Conservation (phyloP, 2,329 filamentous ascomycete genomes). For the Cercospora brassicicola region DNA sequence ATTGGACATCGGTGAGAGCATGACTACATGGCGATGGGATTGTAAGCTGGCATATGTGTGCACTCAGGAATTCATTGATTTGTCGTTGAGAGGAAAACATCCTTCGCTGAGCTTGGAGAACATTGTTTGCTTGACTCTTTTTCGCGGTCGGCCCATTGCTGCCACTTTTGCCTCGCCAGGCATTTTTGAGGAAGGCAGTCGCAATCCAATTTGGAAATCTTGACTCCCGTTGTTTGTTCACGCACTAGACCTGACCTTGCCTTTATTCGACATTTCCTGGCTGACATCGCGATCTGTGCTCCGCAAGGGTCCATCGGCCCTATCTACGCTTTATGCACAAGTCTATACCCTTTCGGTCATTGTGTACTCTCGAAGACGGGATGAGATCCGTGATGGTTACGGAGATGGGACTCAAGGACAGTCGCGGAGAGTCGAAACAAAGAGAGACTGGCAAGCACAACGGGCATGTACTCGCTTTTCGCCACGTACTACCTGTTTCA, state of each 20-base stretch:
- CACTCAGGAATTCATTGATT: not conserved
- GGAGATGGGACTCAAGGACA: too few species aligned
- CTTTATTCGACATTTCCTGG: too few species aligned
- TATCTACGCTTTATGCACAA: too few species aligned
- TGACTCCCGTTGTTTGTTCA: not conserved
- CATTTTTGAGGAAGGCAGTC: not conserved
- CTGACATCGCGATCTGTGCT: not conserved
- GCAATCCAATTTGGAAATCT: not conserved
- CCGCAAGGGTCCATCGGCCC: not conserved
- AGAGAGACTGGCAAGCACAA: not conserved
- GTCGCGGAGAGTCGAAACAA: not conserved
- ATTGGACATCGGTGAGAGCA: slow-evolving; percentile 29
- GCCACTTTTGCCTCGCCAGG: not conserved
- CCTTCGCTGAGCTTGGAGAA: not conserved
- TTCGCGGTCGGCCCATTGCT: not conserved
- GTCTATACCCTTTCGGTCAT: too few species aligned
- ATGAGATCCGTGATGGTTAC: too few species aligned
- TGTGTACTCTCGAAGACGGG: too few species aligned
- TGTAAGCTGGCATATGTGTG: not conserved
- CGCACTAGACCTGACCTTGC: too few species aligned
- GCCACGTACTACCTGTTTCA: not conserved
- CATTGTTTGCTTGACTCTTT: not conserved
- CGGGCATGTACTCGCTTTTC: not conserved
- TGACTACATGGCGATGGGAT: not conserved
- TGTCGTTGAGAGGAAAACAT: not conserved